Conservation (phyloP, 2,329 filamentous ascomycete genomes). For the Dactylellina leptospora region DNA sequence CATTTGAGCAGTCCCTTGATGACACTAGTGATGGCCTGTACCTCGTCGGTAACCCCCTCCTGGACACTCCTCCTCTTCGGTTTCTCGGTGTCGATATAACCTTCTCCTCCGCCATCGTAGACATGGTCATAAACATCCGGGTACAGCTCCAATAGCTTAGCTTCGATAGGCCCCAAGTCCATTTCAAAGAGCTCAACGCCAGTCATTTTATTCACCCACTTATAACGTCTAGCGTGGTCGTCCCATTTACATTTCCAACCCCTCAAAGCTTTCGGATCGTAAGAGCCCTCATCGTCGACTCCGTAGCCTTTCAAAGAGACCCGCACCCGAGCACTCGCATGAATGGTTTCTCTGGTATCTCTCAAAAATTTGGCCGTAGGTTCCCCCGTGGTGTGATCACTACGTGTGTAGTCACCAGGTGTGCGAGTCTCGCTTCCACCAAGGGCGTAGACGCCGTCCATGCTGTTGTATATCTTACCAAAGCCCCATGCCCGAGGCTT, state of each 20-base stretch:
- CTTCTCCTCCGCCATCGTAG: slow-evolving; percentile 21
- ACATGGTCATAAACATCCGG: slow-evolving; percentile 45
- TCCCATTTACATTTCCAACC: slow-evolving; percentile 38
- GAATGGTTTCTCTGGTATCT: slow-evolving; percentile 38
- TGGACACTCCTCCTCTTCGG: slow-evolving; percentile 13
- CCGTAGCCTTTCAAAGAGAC: slow-evolving; percentile 35
- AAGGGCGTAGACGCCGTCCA: slow-evolving; percentile 46
- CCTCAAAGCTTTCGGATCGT: slow-evolving; percentile 22
- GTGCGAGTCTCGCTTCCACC: slow-evolving; percentile 36
- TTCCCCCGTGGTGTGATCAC: slow-evolving; percentile 26
- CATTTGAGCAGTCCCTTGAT: slow-evolving; percentile 42
- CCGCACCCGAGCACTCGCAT: slow-evolving; percentile 31
- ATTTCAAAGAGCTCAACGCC: slow-evolving; percentile 35
- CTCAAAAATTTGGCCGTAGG: slow-evolving; percentile 31
- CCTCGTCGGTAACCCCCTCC: slow-evolving; percentile 16
- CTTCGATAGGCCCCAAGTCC: slow-evolving; percentile 35
- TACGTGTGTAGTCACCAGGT: slow-evolving; percentile 40
- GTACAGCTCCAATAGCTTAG: slow-evolving; percentile 28
- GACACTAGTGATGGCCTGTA: slow-evolving; percentile 28
- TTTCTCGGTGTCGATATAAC: slow-evolving; percentile 9
- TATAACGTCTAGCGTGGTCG: slow-evolving; percentile 21
- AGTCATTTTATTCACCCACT: slow-evolving; percentile 40
- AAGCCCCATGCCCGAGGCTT: slow-evolving; percentile 46
- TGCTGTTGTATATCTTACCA: slow-evolving; percentile 43
- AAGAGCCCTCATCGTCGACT: slow-evolving; percentile 37